Base-by-base conservation (phyloP, 2,329 filamentous ascomycete species). In the Fusarium kyushuense region DNA sequence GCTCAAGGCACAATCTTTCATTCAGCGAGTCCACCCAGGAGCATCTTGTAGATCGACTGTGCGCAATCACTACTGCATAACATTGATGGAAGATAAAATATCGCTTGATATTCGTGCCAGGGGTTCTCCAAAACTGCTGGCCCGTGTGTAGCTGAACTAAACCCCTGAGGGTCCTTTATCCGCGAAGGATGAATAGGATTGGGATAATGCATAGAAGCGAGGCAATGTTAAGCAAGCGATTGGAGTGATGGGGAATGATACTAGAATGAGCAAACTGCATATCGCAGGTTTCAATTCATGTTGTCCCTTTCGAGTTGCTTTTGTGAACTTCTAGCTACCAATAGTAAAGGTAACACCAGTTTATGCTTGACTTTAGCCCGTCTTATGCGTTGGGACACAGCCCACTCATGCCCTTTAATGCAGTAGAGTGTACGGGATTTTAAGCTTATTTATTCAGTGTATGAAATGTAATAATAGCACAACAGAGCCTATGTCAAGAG, bases 131-230 rank as follows among this genome's bases (percentile, higher is more conserved):
- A 38, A 51, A 56, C 29, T 30, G 25, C 47, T 49, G 47, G 47
- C 29, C 60, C 46, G 40, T 61, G 40, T 68, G 65, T 56, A 43
- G 65, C 61, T 66, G 65, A 66, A 47, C 25, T 51, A 27, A 17
- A 67, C 49, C 59, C 64, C 38, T 65, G 56, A 43, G 51, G 57
- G 12, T 42, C 25, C 46, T 36, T 30, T 13, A 23, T 38, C 23
- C n/a, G 32, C 33, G 45, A 65, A 52, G 54, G 65, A 68, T 62
- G 52, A 52, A 45, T 52, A 60, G 49, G 21, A 65, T 33, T 63
- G 36, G 36, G 30, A 27, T 30, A 53, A 38, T 10, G 33, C n/a
- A 54, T 35, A 53, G 10, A 29, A 48, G 36, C 43, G 38, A 61
- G 36, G 23, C 35, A 51, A 32, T n/a, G 6, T 46, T 4, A 23